These are phyloP conservation scores for Thielaviopsis euricoi DNA, from an alignment of 2,329 filamentous ascomycete species.

Conservation along the genomic window DNA sequence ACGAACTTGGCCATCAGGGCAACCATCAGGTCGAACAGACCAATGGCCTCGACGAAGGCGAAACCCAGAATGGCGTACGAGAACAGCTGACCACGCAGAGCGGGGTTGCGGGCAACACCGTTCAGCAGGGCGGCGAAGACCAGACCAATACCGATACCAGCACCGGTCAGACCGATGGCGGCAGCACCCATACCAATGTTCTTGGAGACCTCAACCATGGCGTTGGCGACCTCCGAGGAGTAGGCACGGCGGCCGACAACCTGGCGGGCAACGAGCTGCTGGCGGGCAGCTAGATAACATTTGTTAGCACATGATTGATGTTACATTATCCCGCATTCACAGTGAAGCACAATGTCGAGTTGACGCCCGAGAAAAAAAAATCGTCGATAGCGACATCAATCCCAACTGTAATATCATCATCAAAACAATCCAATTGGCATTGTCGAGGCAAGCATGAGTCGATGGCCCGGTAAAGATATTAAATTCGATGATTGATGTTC, in stretches of 20 bases:
- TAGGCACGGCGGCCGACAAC: constrained; percentile 52
- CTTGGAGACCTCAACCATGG: constrained; percentile 81
- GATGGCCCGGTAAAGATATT: not conserved
- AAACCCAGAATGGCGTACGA: constrained; percentile 91
- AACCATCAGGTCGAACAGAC: constrained; percentile 83
- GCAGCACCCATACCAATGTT: constrained; percentile 80
- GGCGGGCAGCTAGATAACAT: constrained; percentile 8
- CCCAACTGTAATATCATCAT: not conserved
- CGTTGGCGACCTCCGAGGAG: constrained; percentile 76
- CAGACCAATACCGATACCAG: constrained; percentile 89
- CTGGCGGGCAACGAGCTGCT: constrained; percentile 21
- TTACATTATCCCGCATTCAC: not conserved
- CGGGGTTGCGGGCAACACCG: constrained; percentile 85
- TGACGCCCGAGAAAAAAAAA: not conserved
- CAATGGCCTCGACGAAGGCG: constrained; percentile 85
- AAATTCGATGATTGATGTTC: not conserved
- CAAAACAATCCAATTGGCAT: constrained; percentile 5
- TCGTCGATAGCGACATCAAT: not conserved
- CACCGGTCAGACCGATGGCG: constrained; percentile 82
- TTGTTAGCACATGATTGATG: not conserved
- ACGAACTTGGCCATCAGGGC: constrained; percentile 87
- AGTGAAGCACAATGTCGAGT: not conserved
- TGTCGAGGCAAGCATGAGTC: not conserved
- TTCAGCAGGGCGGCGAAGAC: constrained; percentile 83
- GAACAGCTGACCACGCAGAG: constrained; percentile 89